A percentile compares a stretch with the other conserved stretches of the same genome.
Conservation (phyloP, 2,329 filamentous ascomycete genomes). For the Hyphodiscus sp. region DNA sequence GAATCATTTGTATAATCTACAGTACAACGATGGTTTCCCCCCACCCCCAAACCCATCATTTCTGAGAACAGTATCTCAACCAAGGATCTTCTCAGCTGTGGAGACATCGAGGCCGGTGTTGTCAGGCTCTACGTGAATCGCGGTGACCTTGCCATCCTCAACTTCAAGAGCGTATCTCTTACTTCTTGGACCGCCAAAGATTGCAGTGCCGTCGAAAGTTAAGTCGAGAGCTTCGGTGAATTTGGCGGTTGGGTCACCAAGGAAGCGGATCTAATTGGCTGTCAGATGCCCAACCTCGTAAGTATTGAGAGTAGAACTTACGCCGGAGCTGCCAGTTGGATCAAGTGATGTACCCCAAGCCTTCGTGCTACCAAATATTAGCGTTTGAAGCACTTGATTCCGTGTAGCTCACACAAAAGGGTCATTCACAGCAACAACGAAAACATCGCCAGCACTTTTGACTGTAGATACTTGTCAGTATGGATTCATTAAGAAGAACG, state of each 20-base stretch:
- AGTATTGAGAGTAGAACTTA: slow-evolving; percentile 39
- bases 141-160: slow-evolving; percentile 78
- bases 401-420: slow-evolving; percentile 70
- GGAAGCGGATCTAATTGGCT: slow-evolving; percentile 69
- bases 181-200: slow-evolving; percentile 77
- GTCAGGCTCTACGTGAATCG: slow-evolving; percentile 78
- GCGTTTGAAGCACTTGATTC: not conserved
- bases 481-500: no score
- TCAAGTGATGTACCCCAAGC: slow-evolving; percentile 79
- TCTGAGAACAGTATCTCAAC: slow-evolving; percentile 17
- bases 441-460: slow-evolving; percentile 75
- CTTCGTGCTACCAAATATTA: slow-evolving; percentile 60
- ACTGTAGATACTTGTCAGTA: slow-evolving; percentile 30
- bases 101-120: slow-evolving; percentile 69
- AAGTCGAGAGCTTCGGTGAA: slow-evolving; percentile 84
- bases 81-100: slow-evolving; percentile 42
- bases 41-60: not conserved
- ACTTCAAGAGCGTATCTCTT: slow-evolving; percentile 84
- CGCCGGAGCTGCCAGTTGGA: slow-evolving; percentile 65
- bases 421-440: slow-evolving; percentile 90
- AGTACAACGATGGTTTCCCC: no score
- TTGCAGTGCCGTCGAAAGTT: slow-evolving; percentile 67
- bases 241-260: slow-evolving; percentile 70
- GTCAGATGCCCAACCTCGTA: slow-evolving; percentile 1
- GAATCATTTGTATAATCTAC: no score